Conservation (phyloP, 2,329 filamentous ascomycete species). For the Lachnellula occidentalis region DNA sequence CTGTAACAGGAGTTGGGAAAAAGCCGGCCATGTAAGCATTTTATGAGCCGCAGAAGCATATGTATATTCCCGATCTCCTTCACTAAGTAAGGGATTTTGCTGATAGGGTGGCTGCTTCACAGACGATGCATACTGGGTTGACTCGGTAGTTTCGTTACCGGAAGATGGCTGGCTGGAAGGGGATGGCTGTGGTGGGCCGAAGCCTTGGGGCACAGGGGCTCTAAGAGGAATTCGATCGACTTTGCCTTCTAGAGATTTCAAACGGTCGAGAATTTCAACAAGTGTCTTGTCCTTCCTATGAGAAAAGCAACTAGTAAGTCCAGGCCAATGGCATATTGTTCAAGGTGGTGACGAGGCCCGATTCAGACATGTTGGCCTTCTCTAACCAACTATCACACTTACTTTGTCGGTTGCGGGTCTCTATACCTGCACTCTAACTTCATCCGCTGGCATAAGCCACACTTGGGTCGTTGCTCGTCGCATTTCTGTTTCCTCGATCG, state of each 20-base stretch:
- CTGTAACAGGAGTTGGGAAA: conserved; percentile 37
- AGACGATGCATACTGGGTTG: conserved; percentile 22
- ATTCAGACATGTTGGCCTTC: neutral
- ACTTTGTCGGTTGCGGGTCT: conserved; percentile 59
- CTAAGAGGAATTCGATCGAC: conserved; percentile 39
- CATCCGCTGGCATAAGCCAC: conserved; percentile 52
- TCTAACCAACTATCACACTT: conserved; percentile 30
- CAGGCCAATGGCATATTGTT: neutral
- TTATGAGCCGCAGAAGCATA: conserved; percentile 41
- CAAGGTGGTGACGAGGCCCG: neutral
- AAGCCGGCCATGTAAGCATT: conserved; percentile 45
- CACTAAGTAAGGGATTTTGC: conserved; percentile 13
- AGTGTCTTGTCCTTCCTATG: conserved; percentile 57
- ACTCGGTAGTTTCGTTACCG: conserved; percentile 11
- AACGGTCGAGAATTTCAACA: conserved; percentile 52
- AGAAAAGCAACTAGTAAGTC: conserved; percentile 17
- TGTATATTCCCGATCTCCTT: conserved; percentile 19
- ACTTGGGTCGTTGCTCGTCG: conserved; percentile 57
- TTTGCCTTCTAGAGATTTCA: conserved; percentile 50
- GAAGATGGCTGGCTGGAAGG: conserved; percentile 24
- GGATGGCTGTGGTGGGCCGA: conserved; percentile 22
- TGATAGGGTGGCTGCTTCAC: conserved; percentile 10
- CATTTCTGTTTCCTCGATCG: conserved; percentile 58
- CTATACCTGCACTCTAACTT: conserved; percentile 55
- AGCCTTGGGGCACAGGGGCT: conserved; percentile 5